Conservation (phyloP, 768 basidiomycete genomes). For the Galerina marginata region DNA sequence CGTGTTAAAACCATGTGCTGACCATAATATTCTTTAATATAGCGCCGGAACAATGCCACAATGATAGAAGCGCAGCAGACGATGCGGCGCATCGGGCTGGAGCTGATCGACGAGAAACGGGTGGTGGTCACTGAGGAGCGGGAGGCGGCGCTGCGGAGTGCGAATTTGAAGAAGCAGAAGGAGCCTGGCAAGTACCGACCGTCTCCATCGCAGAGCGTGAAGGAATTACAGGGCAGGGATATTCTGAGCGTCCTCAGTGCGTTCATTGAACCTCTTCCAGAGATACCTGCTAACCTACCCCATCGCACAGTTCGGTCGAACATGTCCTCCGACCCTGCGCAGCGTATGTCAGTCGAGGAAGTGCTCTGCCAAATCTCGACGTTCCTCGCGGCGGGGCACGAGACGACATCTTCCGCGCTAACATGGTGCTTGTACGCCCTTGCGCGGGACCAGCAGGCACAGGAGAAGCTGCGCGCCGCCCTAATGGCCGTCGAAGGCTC, state of each 20-base stretch:
- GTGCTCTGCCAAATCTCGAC: conserved; percentile 62
- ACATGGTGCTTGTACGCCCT: conserved; percentile 68
- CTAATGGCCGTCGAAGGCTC: conserved; percentile 50
- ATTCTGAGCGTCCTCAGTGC: conserved; percentile 60
- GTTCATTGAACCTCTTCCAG: conserved; percentile 22
- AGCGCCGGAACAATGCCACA: conserved; percentile 52
- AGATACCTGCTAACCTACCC: neutral
- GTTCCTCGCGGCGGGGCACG: conserved; percentile 59
- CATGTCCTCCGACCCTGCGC: conserved; percentile 45
- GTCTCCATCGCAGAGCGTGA: neutral
- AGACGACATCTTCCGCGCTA: conserved; percentile 53
- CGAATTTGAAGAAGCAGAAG: neutral
- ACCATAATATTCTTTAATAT: conserved; percentile 1
- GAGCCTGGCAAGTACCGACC: neutral
- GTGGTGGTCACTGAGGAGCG: conserved; percentile 37
- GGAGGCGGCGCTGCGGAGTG: neutral
- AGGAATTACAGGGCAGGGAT: conserved; percentile 47
- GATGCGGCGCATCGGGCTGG: conserved; percentile 57
- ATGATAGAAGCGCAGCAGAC: conserved; percentile 50
- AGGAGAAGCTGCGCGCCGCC: conserved; percentile 62
- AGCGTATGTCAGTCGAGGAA: conserved; percentile 62
- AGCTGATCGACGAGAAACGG: conserved; percentile 57
- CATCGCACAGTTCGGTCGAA: conserved; percentile 62
- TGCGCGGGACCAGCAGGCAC: conserved; percentile 48
- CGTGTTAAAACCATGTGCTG: neutral